phyloP scores from a whole-genome alignment of 345 rosid genomes.

The Rhodomyrtus tomentosa region DNA sequence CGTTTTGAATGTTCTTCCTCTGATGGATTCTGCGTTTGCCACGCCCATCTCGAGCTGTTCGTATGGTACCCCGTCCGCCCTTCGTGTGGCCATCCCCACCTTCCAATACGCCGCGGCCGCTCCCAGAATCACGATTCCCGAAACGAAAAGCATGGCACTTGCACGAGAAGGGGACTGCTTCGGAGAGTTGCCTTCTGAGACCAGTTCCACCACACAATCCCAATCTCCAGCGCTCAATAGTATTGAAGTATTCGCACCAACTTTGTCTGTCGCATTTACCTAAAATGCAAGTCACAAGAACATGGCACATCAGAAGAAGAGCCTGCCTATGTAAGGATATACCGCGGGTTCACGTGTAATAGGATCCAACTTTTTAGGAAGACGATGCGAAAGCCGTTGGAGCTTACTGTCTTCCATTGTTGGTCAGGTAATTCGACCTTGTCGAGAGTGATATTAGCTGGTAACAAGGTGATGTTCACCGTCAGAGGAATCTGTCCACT shows the following conservation, averaged over 20 bases:
- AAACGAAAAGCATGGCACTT: not conserved
- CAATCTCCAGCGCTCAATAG: not conserved
- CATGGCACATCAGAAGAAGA: not conserved
- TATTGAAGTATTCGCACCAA: not conserved
- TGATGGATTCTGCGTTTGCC: not conserved
- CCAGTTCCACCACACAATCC: not conserved
- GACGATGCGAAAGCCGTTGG: not conserved
- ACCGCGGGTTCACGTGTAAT: not conserved
- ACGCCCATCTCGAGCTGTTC: not conserved
- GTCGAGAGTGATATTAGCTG: not conserved
- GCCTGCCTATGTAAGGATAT: not conserved
- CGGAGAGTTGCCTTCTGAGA: not conserved
- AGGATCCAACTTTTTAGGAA: not conserved
- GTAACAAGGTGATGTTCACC: not conserved
- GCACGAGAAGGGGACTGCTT: not conserved
- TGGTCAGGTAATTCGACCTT: not conserved
- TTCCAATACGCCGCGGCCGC: not conserved
- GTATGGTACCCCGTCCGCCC: not conserved
- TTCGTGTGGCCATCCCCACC: not conserved
- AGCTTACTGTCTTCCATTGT: not conserved
- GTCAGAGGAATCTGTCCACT: not conserved
- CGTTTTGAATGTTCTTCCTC: not conserved
- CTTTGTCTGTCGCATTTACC: not conserved
- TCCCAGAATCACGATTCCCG: not conserved
- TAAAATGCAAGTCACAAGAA: not conserved